phyloP scores from a whole-genome alignment of 148 eudicot species.

The Chenopodium album region DNA sequence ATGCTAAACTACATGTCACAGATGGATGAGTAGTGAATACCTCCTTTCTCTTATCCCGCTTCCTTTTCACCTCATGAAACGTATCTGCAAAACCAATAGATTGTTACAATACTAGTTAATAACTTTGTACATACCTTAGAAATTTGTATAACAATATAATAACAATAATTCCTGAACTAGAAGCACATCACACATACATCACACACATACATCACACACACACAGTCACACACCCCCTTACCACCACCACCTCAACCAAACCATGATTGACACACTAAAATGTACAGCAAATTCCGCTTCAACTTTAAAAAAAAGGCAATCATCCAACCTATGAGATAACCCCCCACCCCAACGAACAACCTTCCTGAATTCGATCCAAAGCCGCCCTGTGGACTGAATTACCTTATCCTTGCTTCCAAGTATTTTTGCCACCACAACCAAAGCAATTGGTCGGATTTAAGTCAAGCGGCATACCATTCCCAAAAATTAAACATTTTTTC shows the following conservation, averaged over 20 bases:
- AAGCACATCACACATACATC: neutral
- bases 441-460: neutral
- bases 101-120: neutral
- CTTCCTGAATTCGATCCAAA: neutral
- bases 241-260: neutral
- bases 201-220: too few relatives aligned
- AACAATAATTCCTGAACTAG: neutral
- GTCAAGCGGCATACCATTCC: neutral
- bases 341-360: neutral
- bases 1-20: neutral
- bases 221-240: neutral
- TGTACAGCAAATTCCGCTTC: neutral
- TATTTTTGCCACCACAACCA: neutral
- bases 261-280: neutral
- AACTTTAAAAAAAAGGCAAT: neutral
- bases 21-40: constrained; percentile 17
- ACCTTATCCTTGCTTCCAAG: neutral
- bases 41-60: constrained; percentile 48
- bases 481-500: neutral
- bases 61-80: constrained; percentile 44
- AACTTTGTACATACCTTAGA: neutral
- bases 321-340: neutral
- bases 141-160: neutral
- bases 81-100: constrained; percentile 38
- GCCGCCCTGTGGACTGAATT: neutral